Base-by-base conservation (phyloP, 148 eudicot species). In the Fallopia convolvulus region DNA sequence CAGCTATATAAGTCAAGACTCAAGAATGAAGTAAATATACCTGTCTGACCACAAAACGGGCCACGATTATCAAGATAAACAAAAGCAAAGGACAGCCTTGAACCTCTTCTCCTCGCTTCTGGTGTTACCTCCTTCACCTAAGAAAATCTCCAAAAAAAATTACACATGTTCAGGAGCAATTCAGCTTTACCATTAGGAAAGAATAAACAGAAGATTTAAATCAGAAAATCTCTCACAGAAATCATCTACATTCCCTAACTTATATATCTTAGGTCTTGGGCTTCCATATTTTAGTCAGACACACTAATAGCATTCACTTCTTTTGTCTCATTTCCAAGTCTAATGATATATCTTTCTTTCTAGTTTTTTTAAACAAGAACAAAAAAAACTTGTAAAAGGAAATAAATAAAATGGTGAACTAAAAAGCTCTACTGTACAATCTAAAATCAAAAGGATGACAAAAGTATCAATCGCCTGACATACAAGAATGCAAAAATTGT, bases 51-150 rank as follows among this genome's bases (percentile, higher is more conserved):
- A 82, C 80, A 79, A 89, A 82, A 44, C 88, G 86, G 32, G n/a
- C 98, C 98, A 80, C 74, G 75, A 71, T 79, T 88, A 81, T 83
- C 84, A 20, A 96, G 98, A 83, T 84, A 93, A 55, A 91, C 96
- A 56, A 93, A 85, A 77, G 98, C 92, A 84, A 91, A 91, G 58
- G 96, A 91, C 39, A 93, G 82, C 77, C 77, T 61, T 63, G 96
- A 90, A 78, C 86, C 87, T 78, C 87, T 79, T 79, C 88, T 86
- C 77, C 87, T 89, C 40, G 93, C 98, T 82, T 87, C 92, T 70
- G 91, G 96, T 70, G 87, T 88, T 55, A 91, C 96, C 90, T 93
- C 91, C 85, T 85, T 88, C 52, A 91, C 97, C 96, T 93, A 80
- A n/a, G 55, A 23, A 52, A 23, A 75, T 33, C 41, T 9, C 18